These are phyloP conservation scores for Wallacemonas collosoma DNA, from an alignment of 208 protist genomes.

Conservation along the genomic window DNA sequence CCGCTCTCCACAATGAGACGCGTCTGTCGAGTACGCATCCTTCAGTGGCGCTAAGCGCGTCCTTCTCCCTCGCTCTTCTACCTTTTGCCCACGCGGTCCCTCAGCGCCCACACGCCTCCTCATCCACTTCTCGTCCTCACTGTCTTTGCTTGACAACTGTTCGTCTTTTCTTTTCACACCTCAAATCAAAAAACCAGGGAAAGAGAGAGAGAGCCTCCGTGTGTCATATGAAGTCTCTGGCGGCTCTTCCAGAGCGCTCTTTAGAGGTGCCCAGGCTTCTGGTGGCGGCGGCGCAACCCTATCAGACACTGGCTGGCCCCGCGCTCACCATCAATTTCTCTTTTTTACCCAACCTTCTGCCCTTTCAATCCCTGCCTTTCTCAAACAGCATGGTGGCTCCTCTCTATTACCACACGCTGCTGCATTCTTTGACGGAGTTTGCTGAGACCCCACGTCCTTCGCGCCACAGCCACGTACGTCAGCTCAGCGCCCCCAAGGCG, in stretches of 20 bases:
- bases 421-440: slow-evolving; percentile 82
- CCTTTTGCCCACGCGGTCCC: no score
- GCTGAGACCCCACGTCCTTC: slow-evolving; percentile 63
- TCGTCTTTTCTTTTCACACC: neutral
- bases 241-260: slow-evolving; percentile 8
- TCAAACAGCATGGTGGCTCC: slow-evolving; percentile 39
- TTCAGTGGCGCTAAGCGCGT: no score
- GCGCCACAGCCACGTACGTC: slow-evolving; percentile 42
- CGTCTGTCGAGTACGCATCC: no score
- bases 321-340: slow-evolving; percentile 74
- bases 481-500: slow-evolving; percentile 49
- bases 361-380: slow-evolving; percentile 70
- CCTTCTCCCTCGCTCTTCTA: no score
- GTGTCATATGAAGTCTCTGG: slow-evolving; percentile 6
- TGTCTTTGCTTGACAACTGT: no score
- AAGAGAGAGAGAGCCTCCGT: no score
- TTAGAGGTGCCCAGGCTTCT: slow-evolving; percentile 66
- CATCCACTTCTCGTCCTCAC: no score
- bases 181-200: neutral
- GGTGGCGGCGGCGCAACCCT: slow-evolving; percentile 77
- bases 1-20: no score
- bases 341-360: slow-evolving; percentile 52
- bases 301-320: slow-evolving; percentile 78
- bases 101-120: no score
- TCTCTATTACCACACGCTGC: slow-evolving; percentile 77